Evolutionary conservation across 129 eudicot genomes (phyloP).

Genomic region (Flaveria sonorensis): DNA sequence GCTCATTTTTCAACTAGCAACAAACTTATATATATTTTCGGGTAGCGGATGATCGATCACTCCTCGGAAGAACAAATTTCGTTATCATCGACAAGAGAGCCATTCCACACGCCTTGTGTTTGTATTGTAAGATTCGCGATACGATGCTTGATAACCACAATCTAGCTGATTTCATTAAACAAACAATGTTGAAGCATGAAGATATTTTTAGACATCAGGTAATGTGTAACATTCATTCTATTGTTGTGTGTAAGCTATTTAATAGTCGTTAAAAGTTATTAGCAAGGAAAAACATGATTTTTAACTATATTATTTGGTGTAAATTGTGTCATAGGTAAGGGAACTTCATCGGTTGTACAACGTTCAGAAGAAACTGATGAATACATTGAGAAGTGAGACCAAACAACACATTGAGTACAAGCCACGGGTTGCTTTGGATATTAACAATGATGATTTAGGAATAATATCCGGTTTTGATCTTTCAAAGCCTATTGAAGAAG

Average conservation of each 20-base stretch:
- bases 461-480: constrained; percentile 45
- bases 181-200: constrained; percentile 69
- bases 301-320: background rate
- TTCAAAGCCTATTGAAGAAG: constrained; percentile 41
- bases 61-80: background rate
- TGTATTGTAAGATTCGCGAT: constrained; percentile 10
- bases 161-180: constrained; percentile 45
- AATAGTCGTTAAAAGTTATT: background rate
- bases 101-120: constrained; percentile 1
- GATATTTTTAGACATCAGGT: constrained; percentile 71
- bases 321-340: constrained; percentile 48
- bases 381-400: constrained; percentile 36
- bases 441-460: constrained; percentile 30
- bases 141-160: constrained; percentile 43
- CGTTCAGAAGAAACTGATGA: constrained; percentile 58
- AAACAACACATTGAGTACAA: background rate
- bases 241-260: background rate
- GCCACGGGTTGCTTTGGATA: constrained; percentile 5
- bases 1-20: constrained; percentile 32
- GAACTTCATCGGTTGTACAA: constrained; percentile 72
- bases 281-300: background rate
- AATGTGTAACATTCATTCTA: constrained; percentile 15
- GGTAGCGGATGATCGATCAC: constrained; percentile 29
- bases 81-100: background rate
- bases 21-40: constrained; percentile 9